Evolutionary conservation across 768 basidiomycete species (phyloP).

Genomic region (Lactarius sanguifluus): DNA sequence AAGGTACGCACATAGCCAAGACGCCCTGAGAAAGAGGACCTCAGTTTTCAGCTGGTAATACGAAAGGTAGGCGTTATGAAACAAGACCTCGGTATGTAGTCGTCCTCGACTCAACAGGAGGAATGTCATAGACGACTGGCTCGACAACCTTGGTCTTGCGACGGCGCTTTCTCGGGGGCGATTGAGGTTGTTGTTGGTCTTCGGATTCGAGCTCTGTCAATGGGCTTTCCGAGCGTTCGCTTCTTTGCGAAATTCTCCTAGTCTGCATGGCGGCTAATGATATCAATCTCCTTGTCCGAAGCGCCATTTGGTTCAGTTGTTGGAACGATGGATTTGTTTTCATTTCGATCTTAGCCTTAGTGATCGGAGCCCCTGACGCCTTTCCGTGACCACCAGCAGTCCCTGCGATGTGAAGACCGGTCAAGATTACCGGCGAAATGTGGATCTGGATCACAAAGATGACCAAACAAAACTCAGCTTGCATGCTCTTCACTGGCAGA

Average conservation of each 20-base stretch:
- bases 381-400: background rate
- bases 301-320: background rate
- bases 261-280: background rate
- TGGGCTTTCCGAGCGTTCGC: background rate
- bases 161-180: constrained; percentile 33
- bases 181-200: constrained; percentile 15
- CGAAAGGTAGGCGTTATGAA: constrained; percentile 26
- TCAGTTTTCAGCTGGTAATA: background rate
- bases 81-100: constrained; percentile 68
- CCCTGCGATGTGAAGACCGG: too few species aligned
- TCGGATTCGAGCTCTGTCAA: background rate
- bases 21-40: constrained; percentile 14
- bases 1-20: constrained; percentile 24
- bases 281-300: background rate
- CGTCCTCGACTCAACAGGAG: constrained; percentile 62
- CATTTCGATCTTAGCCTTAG: background rate
- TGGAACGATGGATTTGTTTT: background rate
- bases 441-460: too few species aligned
- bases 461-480: too few species aligned
- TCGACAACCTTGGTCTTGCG: constrained; percentile 41
- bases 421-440: too few species aligned
- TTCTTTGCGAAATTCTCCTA: background rate
- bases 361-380: background rate
- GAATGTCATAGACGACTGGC: constrained; percentile 62
- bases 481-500: too few species aligned